Base-by-base conservation (phyloP, 768 basidiomycete species). In the Amanita exitialis region DNA sequence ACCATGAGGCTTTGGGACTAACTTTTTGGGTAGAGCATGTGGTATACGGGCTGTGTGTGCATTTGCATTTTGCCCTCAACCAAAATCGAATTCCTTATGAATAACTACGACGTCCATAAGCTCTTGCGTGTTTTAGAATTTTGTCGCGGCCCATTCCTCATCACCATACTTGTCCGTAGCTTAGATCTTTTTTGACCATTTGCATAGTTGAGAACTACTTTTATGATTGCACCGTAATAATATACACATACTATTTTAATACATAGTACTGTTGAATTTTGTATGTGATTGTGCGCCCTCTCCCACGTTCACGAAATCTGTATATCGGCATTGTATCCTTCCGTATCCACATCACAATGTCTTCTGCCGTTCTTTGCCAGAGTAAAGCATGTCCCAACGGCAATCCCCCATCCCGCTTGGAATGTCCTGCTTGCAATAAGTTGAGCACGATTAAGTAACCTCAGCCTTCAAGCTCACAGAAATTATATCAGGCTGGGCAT, bases 351-450 rank as follows among this genome's bases (percentile, higher is more conserved):
- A 27, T 16, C 23, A 50, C 39, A 46, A 61, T 64, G 61, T 47
- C 58, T 15, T 59, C 61, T 23, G 43, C 56, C 35, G 62, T 80
- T 44, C 53, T 65, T 48, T 90, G 88, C 65, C 87, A 90, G 62
- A 88, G 82, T 65, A 63, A 76, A 6, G 66, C 66, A 30, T 90
- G 88, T 64, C 76, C 78, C 16, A 88, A 90, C 53, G 89, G 87
- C 35, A 86, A 90, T 58, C 91, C 91, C 2, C 80, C 84, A 3
- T 91, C 91, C 21, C 75, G 79, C 21, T 74, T 97, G 10, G 93
- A 96, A 67, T 97, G 94, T 59, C 94, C 94, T 0, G 90, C 90
- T 6, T 97, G 94, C 69, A 83, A 78, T 68, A 94, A 94, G 93
- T 94, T 51, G 32, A 44, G 43, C 50, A 56, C 3, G 8, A 57